Evolutionary conservation across 306 rosid species (phyloP), one percentile per base, ranked within the genome.

Genomic region (Oxytropis ochrocephala): DNA sequence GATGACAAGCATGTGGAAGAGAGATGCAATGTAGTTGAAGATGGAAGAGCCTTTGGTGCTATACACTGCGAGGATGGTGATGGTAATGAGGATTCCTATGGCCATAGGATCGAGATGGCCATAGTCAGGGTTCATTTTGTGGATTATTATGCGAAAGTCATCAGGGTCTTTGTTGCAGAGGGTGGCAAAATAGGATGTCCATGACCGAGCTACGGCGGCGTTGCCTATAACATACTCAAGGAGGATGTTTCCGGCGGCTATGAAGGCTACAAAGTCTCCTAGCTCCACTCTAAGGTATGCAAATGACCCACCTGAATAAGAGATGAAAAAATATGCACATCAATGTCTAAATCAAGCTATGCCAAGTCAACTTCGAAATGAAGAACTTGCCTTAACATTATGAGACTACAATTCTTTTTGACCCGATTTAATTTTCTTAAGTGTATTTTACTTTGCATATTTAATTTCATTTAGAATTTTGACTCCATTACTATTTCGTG

Each of bases 31-130:
- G 83, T 88, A 92, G 76, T 92, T 92, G 68, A 92, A 78, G 64
- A 89, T 86, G 0, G 98, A 92, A 5, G 98, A 81, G 63, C 84
- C 95, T 61, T 90, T 92, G 68, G 96, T 92, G 78, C 95, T 89
- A 78, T 80, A 74, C 10, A 85, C 81, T 0, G 96, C 93, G 0
- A 92, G 48, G 48, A 68, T 1, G 32, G 91, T 85, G 8, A 86
- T 82, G 39, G 8, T 16, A 27, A 21, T 14, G 13, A 88, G 81
- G 27, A 88, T 81, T 0, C 2, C 92, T 0, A 90, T 67, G 7
- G 98, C 83, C 0, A 92, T 78, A 17, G 96, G 96, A 27, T 92
- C 98, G 0, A 92, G 96, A 17, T 77, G 71, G 52, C 73, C 76
- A 60, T 82, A 88, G 50, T 75, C 29, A 0, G 77, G 11, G 12